A percentile compares a stretch with the other conserved stretches of the same genome.
Conservation (phyloP, 2,329 filamentous ascomycete species). For the Colletotrichum spaethianum region DNA sequence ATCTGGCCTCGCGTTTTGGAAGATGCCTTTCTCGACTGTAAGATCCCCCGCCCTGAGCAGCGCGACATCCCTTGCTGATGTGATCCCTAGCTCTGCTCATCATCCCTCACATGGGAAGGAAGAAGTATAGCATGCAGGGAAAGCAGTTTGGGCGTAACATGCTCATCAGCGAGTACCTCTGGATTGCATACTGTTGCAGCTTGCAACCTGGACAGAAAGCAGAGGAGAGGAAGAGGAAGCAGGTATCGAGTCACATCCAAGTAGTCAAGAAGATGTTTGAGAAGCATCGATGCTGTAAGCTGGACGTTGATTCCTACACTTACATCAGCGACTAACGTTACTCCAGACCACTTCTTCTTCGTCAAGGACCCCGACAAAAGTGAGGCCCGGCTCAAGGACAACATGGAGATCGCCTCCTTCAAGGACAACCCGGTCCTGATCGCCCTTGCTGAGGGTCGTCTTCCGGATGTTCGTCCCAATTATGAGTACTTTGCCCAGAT, state of each 20-base stretch:
- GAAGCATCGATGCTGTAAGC: conserved; percentile 74
- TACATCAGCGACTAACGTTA: conserved; percentile 11
- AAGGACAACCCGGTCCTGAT: conserved; percentile 76
- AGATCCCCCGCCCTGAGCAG: conserved; percentile 45
- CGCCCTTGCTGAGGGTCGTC: conserved; percentile 69
- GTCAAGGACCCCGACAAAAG: conserved; percentile 67
- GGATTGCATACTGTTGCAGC: conserved; percentile 63
- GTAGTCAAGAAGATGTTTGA: conserved; percentile 78
- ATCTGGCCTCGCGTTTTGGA: conserved; percentile 76
- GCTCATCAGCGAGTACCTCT: conserved; percentile 79
- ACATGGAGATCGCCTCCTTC: conserved; percentile 67
- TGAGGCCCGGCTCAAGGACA: conserved; percentile 62
- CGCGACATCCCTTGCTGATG: conserved; percentile 10
- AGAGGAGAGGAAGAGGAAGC: conserved; percentile 70
- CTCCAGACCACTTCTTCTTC: conserved; percentile 72
- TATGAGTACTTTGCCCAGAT: conserved; percentile 74
- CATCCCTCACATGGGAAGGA: conserved; percentile 76
- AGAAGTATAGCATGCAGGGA: conserved; percentile 76
- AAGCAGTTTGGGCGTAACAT: conserved; percentile 78
- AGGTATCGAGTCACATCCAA: conserved; percentile 80
- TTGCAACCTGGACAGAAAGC: conserved; percentile 63
- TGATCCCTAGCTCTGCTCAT: conserved; percentile 68
- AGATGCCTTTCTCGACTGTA: conserved; percentile 77
- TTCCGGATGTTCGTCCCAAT: conserved; percentile 72
- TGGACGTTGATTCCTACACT: background rate